Base-by-base conservation (phyloP, 768 basidiomycete species). In the Pleurotus sapidus region DNA sequence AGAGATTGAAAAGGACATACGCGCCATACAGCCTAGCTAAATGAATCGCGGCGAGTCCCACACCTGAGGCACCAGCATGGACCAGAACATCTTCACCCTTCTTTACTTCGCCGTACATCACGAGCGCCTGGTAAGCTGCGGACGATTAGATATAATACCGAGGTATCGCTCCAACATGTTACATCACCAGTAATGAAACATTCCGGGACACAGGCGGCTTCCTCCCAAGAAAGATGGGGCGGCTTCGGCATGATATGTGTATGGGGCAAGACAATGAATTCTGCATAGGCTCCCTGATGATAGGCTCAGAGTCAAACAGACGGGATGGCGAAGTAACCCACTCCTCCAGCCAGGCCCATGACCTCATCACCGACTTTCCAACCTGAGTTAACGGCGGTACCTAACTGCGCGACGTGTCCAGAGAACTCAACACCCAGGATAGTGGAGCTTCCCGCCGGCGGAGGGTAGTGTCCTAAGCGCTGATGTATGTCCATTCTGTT, bases 351-450 rank as follows among this genome's bases (percentile, higher is more conserved):
- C 2, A 96, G 77, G 17, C 94, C 95, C 61, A 89, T 77, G 8
- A 93, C 90, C 66, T 90, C 86, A 61, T 91, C 87, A 3, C 82
- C 84, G 23, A 81, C 64, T 61, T 80, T 75, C 81, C 85, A 91
- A 45, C 71, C 70, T 27, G 76, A 74, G 34, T 39, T 6, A 8
- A 80, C 79, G 25, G 69, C 74, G 14, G 74, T 64, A 0, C 87
- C 87, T 12, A 88, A 61, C 48, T 81, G 75, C 38, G 77, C 72
- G 48, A 93, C 77, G 2, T 65, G 67, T 4, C 92, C 91, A 20
- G 92, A 84, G 68, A 95, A 96, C 70, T 96, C 95, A 45, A 94
- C 89, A 3, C 95, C 93, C 7, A 95, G 78, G 66, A 95, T 87
- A 5, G 77, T 71, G 37, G 88, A 86, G 17, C 84, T 81, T 42